phyloP scores from a whole-genome alignment of 2,329 filamentous ascomycete genomes.

The Colletotrichum simmondsii region DNA sequence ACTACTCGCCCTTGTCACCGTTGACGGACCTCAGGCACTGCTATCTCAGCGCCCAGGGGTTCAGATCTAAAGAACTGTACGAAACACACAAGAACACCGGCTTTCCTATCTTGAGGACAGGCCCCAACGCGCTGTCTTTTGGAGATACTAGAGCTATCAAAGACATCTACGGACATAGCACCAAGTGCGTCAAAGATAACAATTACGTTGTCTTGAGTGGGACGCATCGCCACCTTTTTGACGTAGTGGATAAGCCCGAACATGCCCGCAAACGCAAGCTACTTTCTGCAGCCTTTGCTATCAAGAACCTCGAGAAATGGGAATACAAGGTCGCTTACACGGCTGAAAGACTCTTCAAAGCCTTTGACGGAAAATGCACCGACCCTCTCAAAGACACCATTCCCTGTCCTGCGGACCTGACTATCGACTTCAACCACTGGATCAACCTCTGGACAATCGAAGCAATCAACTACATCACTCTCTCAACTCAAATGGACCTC shows the following conservation, averaged over 20 bases:
- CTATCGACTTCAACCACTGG: constrained; percentile 61
- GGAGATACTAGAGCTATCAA: constrained; percentile 54
- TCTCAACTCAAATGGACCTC: constrained; percentile 60
- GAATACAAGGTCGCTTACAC: constrained; percentile 66
- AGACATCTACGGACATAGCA: constrained; percentile 61
- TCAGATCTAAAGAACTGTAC: constrained; percentile 53
- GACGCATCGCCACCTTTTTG: constrained; percentile 61
- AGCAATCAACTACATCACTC: constrained; percentile 66
- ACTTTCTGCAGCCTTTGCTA: constrained; percentile 60
- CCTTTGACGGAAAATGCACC: constrained; percentile 55
- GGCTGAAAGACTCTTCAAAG: constrained; percentile 53
- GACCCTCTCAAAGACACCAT: constrained; percentile 43
- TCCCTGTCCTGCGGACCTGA: constrained; percentile 51
- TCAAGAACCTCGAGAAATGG: constrained; percentile 65
- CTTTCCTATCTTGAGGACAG: constrained; percentile 52
- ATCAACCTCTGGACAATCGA: constrained; percentile 67
- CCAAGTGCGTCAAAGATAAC: constrained; percentile 60
- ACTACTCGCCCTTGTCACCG: background rate
- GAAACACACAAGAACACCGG: constrained; percentile 56
- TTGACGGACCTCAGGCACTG: background rate
- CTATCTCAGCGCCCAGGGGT: constrained; percentile 28
- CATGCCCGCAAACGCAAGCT: constrained; percentile 63
- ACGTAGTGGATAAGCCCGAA: constrained; percentile 62
- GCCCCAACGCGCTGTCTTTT: constrained; percentile 56
- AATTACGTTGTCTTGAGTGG: constrained; percentile 57